Percentiles rank a stretch among this genome's conserved stretches.
Evolutionary conservation across 352 stramenopile genomes (phyloP).

Genomic region (Phytophthora colocasiae): DNA sequence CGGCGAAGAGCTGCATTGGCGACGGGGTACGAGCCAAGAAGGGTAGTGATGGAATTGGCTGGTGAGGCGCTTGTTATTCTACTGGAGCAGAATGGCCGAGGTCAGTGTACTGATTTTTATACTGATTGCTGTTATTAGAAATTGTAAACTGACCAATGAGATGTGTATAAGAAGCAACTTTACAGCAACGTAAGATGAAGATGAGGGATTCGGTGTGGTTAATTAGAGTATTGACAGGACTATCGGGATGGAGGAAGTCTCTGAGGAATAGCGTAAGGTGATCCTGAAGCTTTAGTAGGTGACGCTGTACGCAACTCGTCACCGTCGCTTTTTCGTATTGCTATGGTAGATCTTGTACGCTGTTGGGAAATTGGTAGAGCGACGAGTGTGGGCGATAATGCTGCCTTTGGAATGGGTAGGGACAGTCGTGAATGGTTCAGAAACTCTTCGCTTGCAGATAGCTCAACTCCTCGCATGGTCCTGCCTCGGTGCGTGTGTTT

Average conservation of each 20-base stretch:
- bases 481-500: not conserved
- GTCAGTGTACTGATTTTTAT: not conserved
- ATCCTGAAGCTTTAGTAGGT: slow-evolving; percentile 15
- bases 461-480: slow-evolving; percentile 2
- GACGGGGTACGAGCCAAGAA: slow-evolving; percentile 12
- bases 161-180: not conserved
- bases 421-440: slow-evolving; percentile 12
- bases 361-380: not conserved
- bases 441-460: slow-evolving; percentile 7
- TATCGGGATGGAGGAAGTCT: slow-evolving; percentile 6
- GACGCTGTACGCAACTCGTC: slow-evolving; percentile 14
- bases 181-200: not conserved
- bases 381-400: slow-evolving; percentile 6
- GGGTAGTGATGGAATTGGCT: slow-evolving; percentile 30
- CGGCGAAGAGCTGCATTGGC: slow-evolving; percentile 78
- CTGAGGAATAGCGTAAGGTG: slow-evolving; percentile 34
- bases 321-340: slow-evolving; percentile 3
- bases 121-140: not conserved
- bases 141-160: not conserved
- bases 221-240: not conserved
- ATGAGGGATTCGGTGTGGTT: slow-evolving; percentile 25
- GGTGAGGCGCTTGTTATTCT: slow-evolving; percentile 23
- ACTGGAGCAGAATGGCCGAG: slow-evolving; percentile 66
- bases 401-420: slow-evolving; percentile 14
- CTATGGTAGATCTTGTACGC: not conserved